These are phyloP conservation scores for Ascomycota sp. DNA, from an alignment of 2,329 filamentous ascomycete species.

Conservation along the genomic window DNA sequence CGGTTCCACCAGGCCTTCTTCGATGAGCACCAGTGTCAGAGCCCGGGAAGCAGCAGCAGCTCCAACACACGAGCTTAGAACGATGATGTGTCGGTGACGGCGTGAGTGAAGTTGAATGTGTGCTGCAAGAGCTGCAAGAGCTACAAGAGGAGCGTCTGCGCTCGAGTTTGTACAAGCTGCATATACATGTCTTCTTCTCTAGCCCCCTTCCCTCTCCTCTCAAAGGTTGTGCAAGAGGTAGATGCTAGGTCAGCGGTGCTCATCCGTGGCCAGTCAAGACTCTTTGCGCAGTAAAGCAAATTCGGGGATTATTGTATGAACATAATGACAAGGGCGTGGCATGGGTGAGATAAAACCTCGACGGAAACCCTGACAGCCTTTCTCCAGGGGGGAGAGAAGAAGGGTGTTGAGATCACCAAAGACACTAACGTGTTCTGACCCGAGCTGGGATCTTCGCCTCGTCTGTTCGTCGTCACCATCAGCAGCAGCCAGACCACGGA, in stretches of 20 bases:
- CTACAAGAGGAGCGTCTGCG: no score
- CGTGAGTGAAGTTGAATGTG: no score
- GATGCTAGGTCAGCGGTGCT: conserved; percentile 10
- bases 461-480: conserved; percentile 5
- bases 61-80: no score
- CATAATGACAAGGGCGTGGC: conserved; percentile 13
- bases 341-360: conserved; percentile 12
- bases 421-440: conserved; percentile 21
- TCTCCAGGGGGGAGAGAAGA: no score
- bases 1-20: no score
- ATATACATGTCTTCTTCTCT: no score
- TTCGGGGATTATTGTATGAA: conserved; percentile 26
- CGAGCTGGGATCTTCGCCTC: conserved; percentile 12
- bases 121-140: no score
- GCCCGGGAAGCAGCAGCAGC: no score
- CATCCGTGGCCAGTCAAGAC: conserved; percentile 20
- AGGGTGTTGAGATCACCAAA: conserved; percentile 17
- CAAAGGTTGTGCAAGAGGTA: not conserved
- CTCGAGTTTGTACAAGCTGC: no score
- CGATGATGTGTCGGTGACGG: no score
- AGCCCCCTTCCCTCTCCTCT: no score
- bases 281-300: conserved; percentile 24
- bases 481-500: conserved; percentile 1
- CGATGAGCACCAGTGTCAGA: no score
- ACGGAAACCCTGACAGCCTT: conserved; percentile 16